A percentile compares a stretch with the other conserved stretches of the same genome.
phyloP scores from a whole-genome alignment of 2,329 filamentous ascomycete species.

The Sporothrix mexicana region DNA sequence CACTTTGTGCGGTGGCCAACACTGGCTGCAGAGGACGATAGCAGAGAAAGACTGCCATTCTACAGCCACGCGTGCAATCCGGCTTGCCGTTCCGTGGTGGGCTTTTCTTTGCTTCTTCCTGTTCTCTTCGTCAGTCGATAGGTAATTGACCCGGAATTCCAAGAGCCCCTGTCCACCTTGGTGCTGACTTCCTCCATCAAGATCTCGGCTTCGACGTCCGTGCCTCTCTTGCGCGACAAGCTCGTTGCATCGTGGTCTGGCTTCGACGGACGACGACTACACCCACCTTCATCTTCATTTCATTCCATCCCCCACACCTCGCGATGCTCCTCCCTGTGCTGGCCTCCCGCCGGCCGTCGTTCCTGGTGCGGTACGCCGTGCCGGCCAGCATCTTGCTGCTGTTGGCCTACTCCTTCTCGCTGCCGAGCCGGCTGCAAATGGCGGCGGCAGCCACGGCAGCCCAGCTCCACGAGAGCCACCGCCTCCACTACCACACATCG shows the following conservation, averaged over 20 bases:
- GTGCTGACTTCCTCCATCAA: neutral
- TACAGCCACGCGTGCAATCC: constrained; percentile 1
- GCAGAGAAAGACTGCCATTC: neutral
- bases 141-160: neutral
- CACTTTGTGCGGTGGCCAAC: too few relatives aligned
- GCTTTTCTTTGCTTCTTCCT: neutral
- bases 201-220: neutral
- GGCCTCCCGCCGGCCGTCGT: constrained; percentile 49
- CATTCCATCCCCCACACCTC: neutral
- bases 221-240: neutral
- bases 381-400: constrained; percentile 45
- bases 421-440: constrained; percentile 15
- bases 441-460: constrained; percentile 3
- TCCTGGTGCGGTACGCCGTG: constrained; percentile 48
- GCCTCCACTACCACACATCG: constrained; percentile 20
- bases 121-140: neutral
- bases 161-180: neutral
- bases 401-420: constrained; percentile 45
- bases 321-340: constrained; percentile 49
- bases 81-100: constrained; percentile 4
- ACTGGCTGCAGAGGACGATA: neutral
- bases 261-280: neutral
- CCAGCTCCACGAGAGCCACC: constrained; percentile 19
- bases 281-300: neutral
- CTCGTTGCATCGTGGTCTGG: neutral